Conservation (phyloP, 495 filamentous ascomycete genomes). For the Pyrenopolyporus hunteri region DNA sequence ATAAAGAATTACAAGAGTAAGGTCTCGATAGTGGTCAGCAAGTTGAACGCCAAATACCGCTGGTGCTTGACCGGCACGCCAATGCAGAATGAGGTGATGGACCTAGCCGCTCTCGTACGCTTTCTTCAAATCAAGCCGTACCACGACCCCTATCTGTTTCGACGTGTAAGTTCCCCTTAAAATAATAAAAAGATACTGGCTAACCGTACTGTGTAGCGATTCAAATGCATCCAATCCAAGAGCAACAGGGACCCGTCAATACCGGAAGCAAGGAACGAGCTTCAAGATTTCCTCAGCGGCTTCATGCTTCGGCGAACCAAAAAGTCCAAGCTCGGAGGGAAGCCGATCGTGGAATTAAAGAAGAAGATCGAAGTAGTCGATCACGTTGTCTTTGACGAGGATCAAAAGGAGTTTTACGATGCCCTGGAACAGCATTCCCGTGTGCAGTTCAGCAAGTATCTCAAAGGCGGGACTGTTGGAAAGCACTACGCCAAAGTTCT, state of each 20-base stretch:
- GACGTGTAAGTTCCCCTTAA: constrained; percentile 27
- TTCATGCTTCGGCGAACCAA: constrained; percentile 87
- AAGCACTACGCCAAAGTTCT: constrained; percentile 84
- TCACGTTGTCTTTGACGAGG: constrained; percentile 74
- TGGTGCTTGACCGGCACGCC: constrained; percentile 92
- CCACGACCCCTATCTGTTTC: constrained; percentile 63
- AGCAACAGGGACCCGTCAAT: constrained; percentile 24
- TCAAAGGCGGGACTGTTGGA: constrained; percentile 71
- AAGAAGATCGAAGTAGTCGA: constrained; percentile 69
- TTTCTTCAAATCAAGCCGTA: constrained; percentile 86
- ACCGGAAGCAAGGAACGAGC: constrained; percentile 65
- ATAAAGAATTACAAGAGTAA: constrained; percentile 86
- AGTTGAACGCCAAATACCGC: constrained; percentile 68
- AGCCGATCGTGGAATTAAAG: constrained; percentile 79
- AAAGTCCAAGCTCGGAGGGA: constrained; percentile 78
- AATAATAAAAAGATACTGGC: neutral
- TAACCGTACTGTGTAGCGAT: constrained; percentile 24
- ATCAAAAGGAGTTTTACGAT: constrained; percentile 73
- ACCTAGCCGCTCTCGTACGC: constrained; percentile 77
- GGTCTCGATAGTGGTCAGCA: constrained; percentile 64
- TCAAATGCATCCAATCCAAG: constrained; percentile 35
- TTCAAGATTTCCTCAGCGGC: constrained; percentile 80
- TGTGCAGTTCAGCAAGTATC: constrained; percentile 76
- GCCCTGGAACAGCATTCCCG: constrained; percentile 70
- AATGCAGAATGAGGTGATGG: constrained; percentile 87